Evolutionary conservation across 768 basidiomycete species (phyloP).

Genomic region (Termitomyces sp.): DNA sequence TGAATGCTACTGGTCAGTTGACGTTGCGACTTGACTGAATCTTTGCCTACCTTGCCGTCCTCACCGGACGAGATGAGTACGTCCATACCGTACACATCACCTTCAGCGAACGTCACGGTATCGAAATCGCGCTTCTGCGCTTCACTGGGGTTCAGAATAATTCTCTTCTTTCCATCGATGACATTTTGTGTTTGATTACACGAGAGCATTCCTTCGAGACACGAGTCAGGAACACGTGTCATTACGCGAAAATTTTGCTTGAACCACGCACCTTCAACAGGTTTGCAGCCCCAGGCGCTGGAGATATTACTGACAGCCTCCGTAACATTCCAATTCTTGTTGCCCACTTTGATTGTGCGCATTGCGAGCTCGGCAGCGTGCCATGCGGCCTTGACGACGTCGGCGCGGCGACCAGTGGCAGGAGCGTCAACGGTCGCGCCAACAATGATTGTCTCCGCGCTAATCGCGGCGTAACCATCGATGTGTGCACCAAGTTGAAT

Average conservation of each 20-base stretch:
- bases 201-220: constrained; percentile 78
- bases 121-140: constrained; percentile 86
- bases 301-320: constrained; percentile 77
- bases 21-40: neutral
- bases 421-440: constrained; percentile 73
- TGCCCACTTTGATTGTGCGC: constrained; percentile 87
- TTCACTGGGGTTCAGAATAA: constrained; percentile 88
- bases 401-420: constrained; percentile 83
- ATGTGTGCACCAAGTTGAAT: constrained; percentile 96
- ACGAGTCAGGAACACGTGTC: constrained; percentile 7
- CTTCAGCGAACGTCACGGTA: constrained; percentile 81
- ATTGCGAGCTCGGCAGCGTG: constrained; percentile 89
- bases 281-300: constrained; percentile 78
- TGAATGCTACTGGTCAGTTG: constrained; percentile 28
- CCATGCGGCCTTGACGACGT: constrained; percentile 93
- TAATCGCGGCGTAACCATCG: constrained; percentile 93
- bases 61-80: constrained; percentile 84
- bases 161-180: constrained; percentile 94
- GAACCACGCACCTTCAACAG: constrained; percentile 74
- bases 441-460: constrained; percentile 90
- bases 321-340: constrained; percentile 94
- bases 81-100: constrained; percentile 95
- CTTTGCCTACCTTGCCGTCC: constrained; percentile 77
- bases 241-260: constrained; percentile 18
- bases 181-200: constrained; percentile 94